Base-by-base conservation (phyloP, 164 flowering plant species). In the Santalum album region DNA sequence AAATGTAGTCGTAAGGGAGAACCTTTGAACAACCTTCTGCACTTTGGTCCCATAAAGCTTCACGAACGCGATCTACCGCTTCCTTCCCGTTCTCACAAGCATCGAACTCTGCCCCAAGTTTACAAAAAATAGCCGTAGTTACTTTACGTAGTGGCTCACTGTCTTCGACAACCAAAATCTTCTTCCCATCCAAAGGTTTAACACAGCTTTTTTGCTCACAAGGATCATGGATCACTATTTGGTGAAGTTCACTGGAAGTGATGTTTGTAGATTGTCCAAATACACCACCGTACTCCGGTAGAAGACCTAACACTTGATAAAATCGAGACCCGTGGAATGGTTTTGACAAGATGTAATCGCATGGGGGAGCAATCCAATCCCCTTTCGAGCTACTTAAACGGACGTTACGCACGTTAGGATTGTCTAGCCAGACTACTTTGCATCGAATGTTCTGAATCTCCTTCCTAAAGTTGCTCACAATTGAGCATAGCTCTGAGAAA, bases 111-210 rank as follows among this genome's bases (percentile, higher is more conserved):
- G 80, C 91, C 51, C 95, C 92, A 17, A 76, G 71, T 1, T 36
- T 19, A 12, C 40, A 7, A 46, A 80, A 51, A 22, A 20, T 36
- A 7, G 2, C 6, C 7, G 1, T 24, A 12, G 79, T 65, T 18
- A 83, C 0, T 26, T 7, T 61, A 1, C 69, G 60, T 12, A 70
- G 22, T 9, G 73, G 9, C 0, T 1, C 0, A 49, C 35, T 29
- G 65, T 82, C 95, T 9, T 89, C 97, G 4, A 60, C 90, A 34
- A 86, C 64, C 73, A 86, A 69, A 12, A 90, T 25, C 36, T 56
- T 79, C 58, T 75, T 75, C 35, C 92, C 95, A 12, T 22, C 25
- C 61, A 81, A 58, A 6, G 67, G 71, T 32, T 68, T 66, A 27
- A 52, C 47, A 29, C n/a, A n/a, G 23, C 7, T 49, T 17, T 56